These are phyloP conservation scores for Nectriaceae sp. DNA, from an alignment of 2,329 filamentous ascomycete species.

Conservation along the genomic window DNA sequence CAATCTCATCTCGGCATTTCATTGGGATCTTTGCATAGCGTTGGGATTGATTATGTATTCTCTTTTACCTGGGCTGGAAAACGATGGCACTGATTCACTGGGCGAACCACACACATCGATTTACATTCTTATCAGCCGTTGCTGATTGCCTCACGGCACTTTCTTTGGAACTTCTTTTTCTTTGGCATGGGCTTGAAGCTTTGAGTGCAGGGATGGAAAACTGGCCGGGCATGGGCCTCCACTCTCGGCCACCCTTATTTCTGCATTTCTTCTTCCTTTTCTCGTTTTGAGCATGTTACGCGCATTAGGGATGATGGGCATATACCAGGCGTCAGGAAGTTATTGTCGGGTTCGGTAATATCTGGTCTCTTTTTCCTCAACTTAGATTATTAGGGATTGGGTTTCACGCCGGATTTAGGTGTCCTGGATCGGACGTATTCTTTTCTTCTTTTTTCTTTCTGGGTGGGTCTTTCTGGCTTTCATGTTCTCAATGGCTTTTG, in stretches of 20 bases:
- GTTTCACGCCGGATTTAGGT: too few relatives aligned
- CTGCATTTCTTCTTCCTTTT: slow-evolving; percentile 7
- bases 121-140: slow-evolving; percentile 27
- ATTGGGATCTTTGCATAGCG: slow-evolving; percentile 26
- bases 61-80: slow-evolving; percentile 19
- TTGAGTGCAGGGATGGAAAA: slow-evolving; percentile 4
- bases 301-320: slow-evolving; percentile 17
- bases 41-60: slow-evolving; percentile 16
- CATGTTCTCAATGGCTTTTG: too few relatives aligned
- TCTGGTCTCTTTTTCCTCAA: slow-evolving; percentile 4
- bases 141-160: slow-evolving; percentile 31
- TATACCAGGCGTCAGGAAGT: slow-evolving; percentile 23
- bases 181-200: not conserved
- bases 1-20: slow-evolving; percentile 12
- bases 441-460: too few relatives aligned
- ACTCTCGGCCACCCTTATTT: slow-evolving; percentile 1
- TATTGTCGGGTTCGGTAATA: slow-evolving; percentile 8
- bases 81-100: slow-evolving; percentile 13
- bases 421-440: too few relatives aligned
- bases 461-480: too few relatives aligned
- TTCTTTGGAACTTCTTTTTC: slow-evolving; percentile 13
- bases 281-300: slow-evolving; percentile 7
- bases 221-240: slow-evolving; percentile 7
- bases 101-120: slow-evolving; percentile 12
- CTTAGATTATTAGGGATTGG: slow-evolving; percentile 1